Percentiles rank a stretch among this genome's conserved stretches.
Evolutionary conservation across 352 stramenopile genomes (phyloP).

Genomic region (Globisporangium nodosum): DNA sequence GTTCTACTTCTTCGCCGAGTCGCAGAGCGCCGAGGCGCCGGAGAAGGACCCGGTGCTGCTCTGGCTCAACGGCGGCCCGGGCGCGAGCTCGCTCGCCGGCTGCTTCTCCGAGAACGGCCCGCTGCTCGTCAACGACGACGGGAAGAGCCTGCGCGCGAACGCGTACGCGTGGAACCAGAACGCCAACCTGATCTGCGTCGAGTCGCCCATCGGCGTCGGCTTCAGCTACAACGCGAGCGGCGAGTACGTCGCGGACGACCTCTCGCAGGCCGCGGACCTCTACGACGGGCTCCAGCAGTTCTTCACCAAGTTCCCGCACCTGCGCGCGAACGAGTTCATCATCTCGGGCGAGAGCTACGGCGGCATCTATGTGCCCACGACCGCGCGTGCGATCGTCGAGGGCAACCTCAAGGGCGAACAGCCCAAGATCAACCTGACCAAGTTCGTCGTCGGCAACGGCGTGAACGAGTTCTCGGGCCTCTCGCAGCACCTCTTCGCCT

Average conservation of each 20-base stretch:
- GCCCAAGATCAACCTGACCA: conserved; percentile 47
- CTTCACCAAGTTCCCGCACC: conserved; percentile 81
- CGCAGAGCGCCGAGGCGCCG: conserved; percentile 30
- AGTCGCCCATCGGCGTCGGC: conserved; percentile 57
- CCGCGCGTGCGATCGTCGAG: conserved; percentile 47
- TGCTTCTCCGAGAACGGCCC: conserved; percentile 69
- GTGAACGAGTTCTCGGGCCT: conserved; percentile 59
- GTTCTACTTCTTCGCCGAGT: conserved; percentile 73
- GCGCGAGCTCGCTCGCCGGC: conserved; percentile 47
- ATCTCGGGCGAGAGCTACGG: conserved; percentile 73
- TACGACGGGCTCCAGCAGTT: conserved; percentile 80
- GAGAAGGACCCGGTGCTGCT: conserved; percentile 48
- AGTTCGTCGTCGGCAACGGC: conserved; percentile 86
- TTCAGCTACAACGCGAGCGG: conserved; percentile 60
- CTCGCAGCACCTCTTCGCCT: conserved; percentile 58
- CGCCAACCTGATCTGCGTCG: conserved; percentile 52
- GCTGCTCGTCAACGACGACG: conserved; percentile 54
- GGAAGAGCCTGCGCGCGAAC: conserved; percentile 37
- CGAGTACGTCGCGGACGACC: conserved; percentile 72
- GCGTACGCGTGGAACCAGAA: conserved; percentile 51
- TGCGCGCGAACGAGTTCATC: conserved; percentile 72
- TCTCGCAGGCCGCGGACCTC: conserved; percentile 67
- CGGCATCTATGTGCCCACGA: conserved; percentile 72
- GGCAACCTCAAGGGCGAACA: conserved; percentile 24
- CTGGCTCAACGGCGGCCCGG: conserved; percentile 67